A percentile compares a stretch with the other conserved stretches of the same genome.
phyloP scores from a whole-genome alignment of 23 red algal species.

The Gracilaria gracilis region DNA sequence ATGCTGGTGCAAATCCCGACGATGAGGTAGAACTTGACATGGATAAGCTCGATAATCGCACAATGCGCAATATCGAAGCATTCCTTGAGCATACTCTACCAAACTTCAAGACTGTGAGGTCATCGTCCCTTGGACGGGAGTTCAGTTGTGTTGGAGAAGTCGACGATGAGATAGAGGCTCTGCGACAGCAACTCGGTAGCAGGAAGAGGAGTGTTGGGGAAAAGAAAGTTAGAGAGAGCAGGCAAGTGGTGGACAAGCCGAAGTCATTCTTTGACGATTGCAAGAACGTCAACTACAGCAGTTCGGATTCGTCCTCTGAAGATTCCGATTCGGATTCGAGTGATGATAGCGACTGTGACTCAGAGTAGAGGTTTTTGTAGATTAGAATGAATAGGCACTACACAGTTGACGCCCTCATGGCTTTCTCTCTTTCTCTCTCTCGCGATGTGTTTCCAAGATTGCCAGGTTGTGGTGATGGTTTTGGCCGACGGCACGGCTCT shows the following conservation, averaged over 20 bases:
- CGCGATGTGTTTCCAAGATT: background rate
- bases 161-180: slow-evolving; percentile 51
- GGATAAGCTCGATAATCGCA: slow-evolving; percentile 70
- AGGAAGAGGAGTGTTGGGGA: slow-evolving; percentile 2
- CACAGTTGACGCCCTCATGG: background rate
- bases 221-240: background rate
- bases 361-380: slow-evolving; percentile 45
- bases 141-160: slow-evolving; percentile 48
- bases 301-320: slow-evolving; percentile 53
- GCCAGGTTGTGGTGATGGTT: background rate
- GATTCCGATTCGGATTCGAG: slow-evolving; percentile 55
- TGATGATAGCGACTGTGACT: slow-evolving; percentile 65
- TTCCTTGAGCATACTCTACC: slow-evolving; percentile 75
- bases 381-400: slow-evolving; percentile 2
- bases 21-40: slow-evolving; percentile 80
- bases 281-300: slow-evolving; percentile 36
- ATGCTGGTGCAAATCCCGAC: background rate
- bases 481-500: background rate
- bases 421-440: background rate
- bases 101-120: slow-evolving; percentile 54
- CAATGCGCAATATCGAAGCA: slow-evolving; percentile 79
- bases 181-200: slow-evolving; percentile 2
- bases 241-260: background rate
- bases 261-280: slow-evolving; percentile 38
- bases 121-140: slow-evolving; percentile 61